Evolutionary conservation across 1,284 basidiomycete species (phyloP).

Genomic region (Trametes polyzona): DNA sequence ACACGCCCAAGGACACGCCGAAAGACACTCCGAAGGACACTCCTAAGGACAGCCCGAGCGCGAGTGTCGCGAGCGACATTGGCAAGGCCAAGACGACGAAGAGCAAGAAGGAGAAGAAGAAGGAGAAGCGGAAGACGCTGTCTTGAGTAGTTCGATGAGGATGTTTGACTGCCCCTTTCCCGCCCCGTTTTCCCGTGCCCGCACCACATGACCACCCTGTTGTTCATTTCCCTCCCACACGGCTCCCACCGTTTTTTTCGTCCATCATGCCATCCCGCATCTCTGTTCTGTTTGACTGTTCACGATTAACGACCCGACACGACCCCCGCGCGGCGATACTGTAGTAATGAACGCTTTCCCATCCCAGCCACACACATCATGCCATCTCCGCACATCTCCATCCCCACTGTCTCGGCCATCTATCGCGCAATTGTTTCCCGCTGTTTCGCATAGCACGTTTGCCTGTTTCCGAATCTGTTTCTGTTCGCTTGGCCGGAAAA

Average conservation of each 20-base stretch:
- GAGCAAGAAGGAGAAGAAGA: slow-evolving; percentile 34
- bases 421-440: slow-evolving; percentile 16
- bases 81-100: slow-evolving; percentile 26
- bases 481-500: slow-evolving; percentile 1
- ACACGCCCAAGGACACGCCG: slow-evolving; percentile 5
- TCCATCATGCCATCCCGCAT: neutral
- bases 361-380: slow-evolving; percentile 17
- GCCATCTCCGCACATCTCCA: slow-evolving; percentile 18
- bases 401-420: slow-evolving; percentile 21
- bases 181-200: slow-evolving; percentile 11
- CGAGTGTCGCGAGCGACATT: slow-evolving; percentile 35
- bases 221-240: slow-evolving; percentile 4
- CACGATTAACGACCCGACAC: slow-evolving; percentile 30
- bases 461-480: slow-evolving; percentile 2
- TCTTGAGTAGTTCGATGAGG: slow-evolving; percentile 15
- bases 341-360: slow-evolving; percentile 33
- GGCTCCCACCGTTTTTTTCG: slow-evolving; percentile 1
- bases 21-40: slow-evolving; percentile 15
- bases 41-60: slow-evolving; percentile 32
- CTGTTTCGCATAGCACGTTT: slow-evolving; percentile 20
- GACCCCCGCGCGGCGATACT: slow-evolving; percentile 29
- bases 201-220: slow-evolving; percentile 22
- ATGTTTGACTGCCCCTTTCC: slow-evolving; percentile 2
- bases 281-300: slow-evolving; percentile 9
- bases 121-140: slow-evolving; percentile 36